Conservation (phyloP, 2,329 filamentous ascomycete genomes). For the Cercospora sp. region DNA sequence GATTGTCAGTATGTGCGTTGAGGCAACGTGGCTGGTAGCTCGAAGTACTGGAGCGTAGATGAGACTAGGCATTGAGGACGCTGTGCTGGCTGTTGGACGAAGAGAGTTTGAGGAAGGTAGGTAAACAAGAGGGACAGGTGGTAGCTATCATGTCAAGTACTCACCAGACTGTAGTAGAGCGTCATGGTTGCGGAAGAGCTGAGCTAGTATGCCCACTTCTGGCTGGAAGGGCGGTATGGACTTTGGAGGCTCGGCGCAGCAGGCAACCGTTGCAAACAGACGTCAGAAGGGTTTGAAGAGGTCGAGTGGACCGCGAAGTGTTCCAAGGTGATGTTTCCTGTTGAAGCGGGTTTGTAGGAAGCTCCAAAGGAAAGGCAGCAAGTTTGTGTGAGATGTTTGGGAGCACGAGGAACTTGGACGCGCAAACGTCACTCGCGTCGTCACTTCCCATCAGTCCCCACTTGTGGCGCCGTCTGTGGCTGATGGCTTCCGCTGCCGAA, state of each 20-base stretch:
- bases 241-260: not conserved
- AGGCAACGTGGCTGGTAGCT: not conserved
- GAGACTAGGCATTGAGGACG: constrained; percentile 38
- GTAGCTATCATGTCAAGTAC: constrained; percentile 34
- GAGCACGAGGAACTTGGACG: not conserved
- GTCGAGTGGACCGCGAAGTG: not conserved
- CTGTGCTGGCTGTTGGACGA: constrained; percentile 3
- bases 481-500: not conserved
- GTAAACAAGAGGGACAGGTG: constrained; percentile 15
- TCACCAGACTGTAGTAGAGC: constrained; percentile 67
- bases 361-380: not conserved
- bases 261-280: not conserved
- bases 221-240: constrained; percentile 1
- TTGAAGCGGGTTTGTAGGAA: not conserved
- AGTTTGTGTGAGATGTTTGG: not conserved
- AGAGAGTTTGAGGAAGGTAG: constrained; percentile 1
- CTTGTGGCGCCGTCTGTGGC: not conserved
- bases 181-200: constrained; percentile 56
- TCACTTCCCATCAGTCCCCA: not conserved
- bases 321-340: not conserved
- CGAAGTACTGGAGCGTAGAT: constrained; percentile 41
- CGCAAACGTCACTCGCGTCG: not conserved
- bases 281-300: not conserved
- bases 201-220: constrained; percentile 16
- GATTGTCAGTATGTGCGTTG: constrained; percentile 25